Evolutionary conservation across 768 basidiomycete genomes (phyloP).

Genomic region (Suillus variegatus): DNA sequence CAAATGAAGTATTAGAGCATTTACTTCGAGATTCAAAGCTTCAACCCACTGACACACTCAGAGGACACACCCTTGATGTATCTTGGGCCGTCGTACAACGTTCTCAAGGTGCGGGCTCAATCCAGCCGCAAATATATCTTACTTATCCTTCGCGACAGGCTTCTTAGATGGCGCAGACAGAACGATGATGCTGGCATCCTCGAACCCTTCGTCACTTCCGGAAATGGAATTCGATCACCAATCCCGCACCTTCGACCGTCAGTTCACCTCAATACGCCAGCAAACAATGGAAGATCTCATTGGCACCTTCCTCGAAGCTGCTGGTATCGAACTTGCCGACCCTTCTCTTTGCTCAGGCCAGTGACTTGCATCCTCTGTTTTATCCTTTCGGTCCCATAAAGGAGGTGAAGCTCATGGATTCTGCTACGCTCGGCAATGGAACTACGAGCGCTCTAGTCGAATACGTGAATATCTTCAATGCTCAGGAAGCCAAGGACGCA

Average conservation of each 20-base stretch:
- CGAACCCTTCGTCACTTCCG: conserved; percentile 37
- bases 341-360: conserved; percentile 63
- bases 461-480: conserved; percentile 53
- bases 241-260: conserved; percentile 20
- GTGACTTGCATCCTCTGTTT: conserved; percentile 73
- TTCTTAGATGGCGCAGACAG: conserved; percentile 85
- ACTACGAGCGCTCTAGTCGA: conserved; percentile 64
- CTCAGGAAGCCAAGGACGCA: conserved; percentile 63
- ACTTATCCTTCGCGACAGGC: conserved; percentile 41
- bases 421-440: conserved; percentile 34
- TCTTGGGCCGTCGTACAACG: conserved; percentile 90
- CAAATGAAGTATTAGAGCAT: conserved; percentile 58
- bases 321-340: conserved; percentile 67
- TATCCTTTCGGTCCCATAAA: conserved; percentile 72
- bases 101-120: conserved; percentile 58
- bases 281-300: conserved; percentile 35
- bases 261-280: conserved; percentile 33
- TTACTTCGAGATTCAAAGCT: not conserved
- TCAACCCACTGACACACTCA: conserved; percentile 27
- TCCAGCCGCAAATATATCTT: not conserved
- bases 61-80: conserved; percentile 76
- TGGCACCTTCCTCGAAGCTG: conserved; percentile 49
- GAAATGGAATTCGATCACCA: conserved; percentile 26
- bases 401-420: conserved; percentile 52
- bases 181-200: conserved; percentile 56